Conservation (phyloP, 1,284 basidiomycete species). For the Fomitopsis schrenkii region DNA sequence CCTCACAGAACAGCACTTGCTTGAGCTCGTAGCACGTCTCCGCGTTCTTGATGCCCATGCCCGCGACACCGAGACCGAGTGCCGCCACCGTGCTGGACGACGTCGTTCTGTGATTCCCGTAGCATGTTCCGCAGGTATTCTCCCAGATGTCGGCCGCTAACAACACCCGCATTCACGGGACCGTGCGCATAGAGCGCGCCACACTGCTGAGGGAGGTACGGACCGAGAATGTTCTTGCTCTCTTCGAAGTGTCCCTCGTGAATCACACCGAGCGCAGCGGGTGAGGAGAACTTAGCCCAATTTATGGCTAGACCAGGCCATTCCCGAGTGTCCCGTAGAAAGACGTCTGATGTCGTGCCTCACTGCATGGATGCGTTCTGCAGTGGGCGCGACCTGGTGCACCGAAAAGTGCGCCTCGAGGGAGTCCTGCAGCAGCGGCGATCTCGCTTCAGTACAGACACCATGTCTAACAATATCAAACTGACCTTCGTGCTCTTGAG, state of each 20-base stretch:
- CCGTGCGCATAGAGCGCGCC: slow-evolving; percentile 94
- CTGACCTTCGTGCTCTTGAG: slow-evolving; percentile 86
- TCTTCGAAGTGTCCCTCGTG: slow-evolving; percentile 95
- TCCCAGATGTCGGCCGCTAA: slow-evolving; percentile 65
- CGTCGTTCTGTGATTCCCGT: slow-evolving; percentile 69
- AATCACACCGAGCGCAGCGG: slow-evolving; percentile 92
- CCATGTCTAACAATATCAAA: slow-evolving; percentile 5
- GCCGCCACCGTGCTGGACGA: slow-evolving; percentile 94
- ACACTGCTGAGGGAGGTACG: slow-evolving; percentile 88
- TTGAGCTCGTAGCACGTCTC: slow-evolving; percentile 92
- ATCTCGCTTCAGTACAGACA: not conserved
- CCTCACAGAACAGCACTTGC: slow-evolving; percentile 75
- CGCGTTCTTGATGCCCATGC: slow-evolving; percentile 84
- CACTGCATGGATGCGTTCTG: slow-evolving; percentile 96
- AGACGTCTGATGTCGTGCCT: slow-evolving; percentile 90
- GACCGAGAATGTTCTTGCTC: slow-evolving; percentile 89
- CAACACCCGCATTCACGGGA: slow-evolving; percentile 86
- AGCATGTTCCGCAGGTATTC: slow-evolving; percentile 77
- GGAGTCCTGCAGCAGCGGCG: slow-evolving; percentile 53
- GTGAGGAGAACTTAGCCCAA: slow-evolving; percentile 97
- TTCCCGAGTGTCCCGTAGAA: slow-evolving; percentile 91
- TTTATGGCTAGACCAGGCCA: slow-evolving; percentile 92
- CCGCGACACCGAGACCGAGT: slow-evolving; percentile 88
- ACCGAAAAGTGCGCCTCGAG: slow-evolving; percentile 94
- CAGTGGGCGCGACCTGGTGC: slow-evolving; percentile 94